Conservation (phyloP, 306 rosid genomes). For the Gastrolobium villosum region DNA sequence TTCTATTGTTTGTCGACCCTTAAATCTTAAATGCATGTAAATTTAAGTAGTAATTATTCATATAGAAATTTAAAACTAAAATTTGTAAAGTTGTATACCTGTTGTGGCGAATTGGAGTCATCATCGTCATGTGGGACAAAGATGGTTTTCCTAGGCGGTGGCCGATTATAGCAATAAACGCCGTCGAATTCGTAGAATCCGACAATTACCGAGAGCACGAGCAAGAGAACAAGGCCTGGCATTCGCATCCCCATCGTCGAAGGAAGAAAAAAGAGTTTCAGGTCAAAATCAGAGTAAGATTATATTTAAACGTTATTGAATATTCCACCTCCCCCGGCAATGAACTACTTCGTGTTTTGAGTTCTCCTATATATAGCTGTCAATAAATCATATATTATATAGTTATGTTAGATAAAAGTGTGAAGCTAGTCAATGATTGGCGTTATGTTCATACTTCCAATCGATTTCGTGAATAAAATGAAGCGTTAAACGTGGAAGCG, state of each 20-base stretch:
- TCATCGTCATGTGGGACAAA: neutral
- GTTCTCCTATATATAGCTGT: neutral
- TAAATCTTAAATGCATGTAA: too few species aligned
- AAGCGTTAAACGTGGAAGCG: neutral
- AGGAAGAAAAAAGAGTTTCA: neutral
- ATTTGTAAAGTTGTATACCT: slow-evolving; percentile 33
- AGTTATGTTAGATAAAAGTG: neutral
- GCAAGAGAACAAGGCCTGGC: neutral
- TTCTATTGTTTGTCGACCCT: neutral
- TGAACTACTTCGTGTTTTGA: neutral
- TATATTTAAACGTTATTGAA: neutral
- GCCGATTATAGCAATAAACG: slow-evolving; percentile 43
- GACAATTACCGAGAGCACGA: neutral
- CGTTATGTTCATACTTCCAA: neutral
- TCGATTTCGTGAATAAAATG: neutral
- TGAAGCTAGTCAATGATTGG: too few species aligned
- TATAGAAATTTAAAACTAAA: neutral
- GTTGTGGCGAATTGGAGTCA: slow-evolving; percentile 48
- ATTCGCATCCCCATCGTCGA: neutral
- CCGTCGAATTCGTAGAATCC: slow-evolving; percentile 3
- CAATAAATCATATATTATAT: neutral
- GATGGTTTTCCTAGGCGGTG: slow-evolving; percentile 50
- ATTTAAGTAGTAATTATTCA: too few species aligned
- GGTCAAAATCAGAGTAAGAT: neutral
- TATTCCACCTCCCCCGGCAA: neutral